Conservation (phyloP, 441 rosid species). For the Melastoma candidum region DNA sequence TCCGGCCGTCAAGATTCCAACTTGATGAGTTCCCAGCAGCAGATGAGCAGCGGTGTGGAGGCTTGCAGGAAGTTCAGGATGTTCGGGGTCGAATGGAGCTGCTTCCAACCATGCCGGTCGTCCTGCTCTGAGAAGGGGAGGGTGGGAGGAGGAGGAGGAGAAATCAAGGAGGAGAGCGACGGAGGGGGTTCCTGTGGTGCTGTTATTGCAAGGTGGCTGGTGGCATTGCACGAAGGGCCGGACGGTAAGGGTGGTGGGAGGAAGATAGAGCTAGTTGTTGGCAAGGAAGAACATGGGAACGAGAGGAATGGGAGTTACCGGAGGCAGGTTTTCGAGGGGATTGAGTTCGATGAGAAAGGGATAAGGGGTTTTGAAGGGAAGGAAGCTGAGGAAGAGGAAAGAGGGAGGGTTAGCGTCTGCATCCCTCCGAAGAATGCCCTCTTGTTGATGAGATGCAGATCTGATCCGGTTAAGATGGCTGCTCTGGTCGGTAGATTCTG, state of each 20-base stretch:
- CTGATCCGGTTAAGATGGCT: constrained; percentile 89
- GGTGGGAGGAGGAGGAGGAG: constrained; percentile 12
- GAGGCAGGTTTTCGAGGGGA: constrained; percentile 65
- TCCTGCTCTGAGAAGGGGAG: constrained; percentile 44
- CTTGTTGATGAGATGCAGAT: constrained; percentile 84
- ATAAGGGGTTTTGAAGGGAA: constrained; percentile 14
- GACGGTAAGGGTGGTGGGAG: constrained; percentile 23
- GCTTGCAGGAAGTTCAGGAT: constrained; percentile 48
- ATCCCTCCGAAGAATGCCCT: constrained; percentile 87
- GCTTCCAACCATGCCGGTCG: constrained; percentile 76
- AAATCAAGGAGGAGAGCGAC: constrained; percentile 2
- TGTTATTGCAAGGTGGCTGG: constrained; percentile 55
- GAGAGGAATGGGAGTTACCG: constrained; percentile 39
- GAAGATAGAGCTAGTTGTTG: too few relatives aligned
- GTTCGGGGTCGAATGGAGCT: constrained; percentile 75
- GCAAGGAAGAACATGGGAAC: not conserved
- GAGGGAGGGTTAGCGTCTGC: constrained; percentile 43
- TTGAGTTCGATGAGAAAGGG: constrained; percentile 44
- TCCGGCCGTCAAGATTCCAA: too few relatives aligned
- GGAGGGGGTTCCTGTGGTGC: constrained; percentile 35
- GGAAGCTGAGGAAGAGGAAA: constrained; percentile 35
- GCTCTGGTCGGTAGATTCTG: constrained; percentile 63
- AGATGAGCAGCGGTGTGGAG: constrained; percentile 8
- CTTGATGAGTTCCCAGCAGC: not conserved
- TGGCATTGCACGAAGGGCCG: constrained; percentile 36